These are phyloP conservation scores for Verbascum thapsus DNA, from an alignment of 257 asterid genomes.

Conservation along the genomic window DNA sequence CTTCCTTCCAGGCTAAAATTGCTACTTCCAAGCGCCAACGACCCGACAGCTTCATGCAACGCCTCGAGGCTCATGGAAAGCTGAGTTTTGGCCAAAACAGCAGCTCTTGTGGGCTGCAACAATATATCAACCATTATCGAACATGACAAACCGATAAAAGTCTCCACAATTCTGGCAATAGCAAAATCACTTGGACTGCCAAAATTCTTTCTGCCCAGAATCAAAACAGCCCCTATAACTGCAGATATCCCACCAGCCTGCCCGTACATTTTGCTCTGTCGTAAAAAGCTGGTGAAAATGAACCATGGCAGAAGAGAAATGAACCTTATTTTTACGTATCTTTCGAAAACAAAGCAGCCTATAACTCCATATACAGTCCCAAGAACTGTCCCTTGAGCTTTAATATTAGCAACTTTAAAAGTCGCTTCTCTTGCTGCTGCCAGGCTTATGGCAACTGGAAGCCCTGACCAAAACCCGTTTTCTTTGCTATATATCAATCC, in stretches of 20 bases:
- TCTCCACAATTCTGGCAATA: slow-evolving; percentile 70
- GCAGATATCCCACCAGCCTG: slow-evolving; percentile 91
- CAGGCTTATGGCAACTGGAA: slow-evolving; percentile 72
- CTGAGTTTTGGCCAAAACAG: slow-evolving; percentile 63
- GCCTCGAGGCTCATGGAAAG: slow-evolving; percentile 45
- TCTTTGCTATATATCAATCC: slow-evolving; percentile 71
- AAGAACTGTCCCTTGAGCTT: slow-evolving; percentile 86
- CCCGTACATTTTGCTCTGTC: slow-evolving; percentile 80
- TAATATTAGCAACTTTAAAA: slow-evolving; percentile 63
- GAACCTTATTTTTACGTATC: slow-evolving; percentile 56
- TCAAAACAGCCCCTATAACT: slow-evolving; percentile 68
- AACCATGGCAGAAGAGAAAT: slow-evolving; percentile 88
- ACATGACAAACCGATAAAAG: slow-evolving; percentile 79
- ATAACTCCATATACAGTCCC: slow-evolving; percentile 82
- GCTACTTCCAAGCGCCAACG: slow-evolving; percentile 31
- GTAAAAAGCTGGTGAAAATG: slow-evolving; percentile 60
- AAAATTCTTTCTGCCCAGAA: slow-evolving; percentile 69
- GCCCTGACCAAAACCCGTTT: slow-evolving; percentile 77
- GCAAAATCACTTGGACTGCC: slow-evolving; percentile 82
- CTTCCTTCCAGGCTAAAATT: slow-evolving; percentile 38
- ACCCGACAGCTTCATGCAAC: slow-evolving; percentile 42
- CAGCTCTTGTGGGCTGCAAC: slow-evolving; percentile 80
- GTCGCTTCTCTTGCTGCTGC: slow-evolving; percentile 78
- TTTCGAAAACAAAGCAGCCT: slow-evolving; percentile 72
- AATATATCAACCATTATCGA: slow-evolving; percentile 72